A percentile compares a stretch with the other conserved stretches of the same genome.
These are phyloP conservation scores for Claviceps fusiformis DNA, from an alignment of 2,329 filamentous ascomycete species.

Conservation along the genomic window DNA sequence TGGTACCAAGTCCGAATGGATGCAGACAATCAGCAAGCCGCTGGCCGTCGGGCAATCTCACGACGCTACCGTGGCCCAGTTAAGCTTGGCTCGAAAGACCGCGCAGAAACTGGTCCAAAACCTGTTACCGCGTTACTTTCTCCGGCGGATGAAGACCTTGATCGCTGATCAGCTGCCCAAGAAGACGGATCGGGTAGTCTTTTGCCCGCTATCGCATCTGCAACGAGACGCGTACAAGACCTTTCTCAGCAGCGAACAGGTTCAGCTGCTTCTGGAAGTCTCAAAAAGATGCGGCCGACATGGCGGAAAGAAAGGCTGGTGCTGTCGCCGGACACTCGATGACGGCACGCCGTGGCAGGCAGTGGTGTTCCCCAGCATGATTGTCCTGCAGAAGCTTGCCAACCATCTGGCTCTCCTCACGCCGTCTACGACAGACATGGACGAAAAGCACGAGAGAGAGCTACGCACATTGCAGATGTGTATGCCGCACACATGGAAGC, in stretches of 20 bases:
- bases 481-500: conserved; percentile 60
- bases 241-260: conserved; percentile 55
- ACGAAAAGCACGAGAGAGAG: conserved; percentile 66
- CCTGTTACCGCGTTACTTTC: conserved; percentile 76
- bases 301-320: conserved; percentile 59
- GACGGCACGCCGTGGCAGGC: conserved; percentile 56
- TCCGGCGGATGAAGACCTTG: conserved; percentile 82
- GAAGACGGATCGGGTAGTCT: conserved; percentile 88
- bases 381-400: conserved; percentile 70
- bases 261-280: conserved; percentile 54
- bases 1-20: conserved; percentile 59
- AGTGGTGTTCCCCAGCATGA: conserved; percentile 74
- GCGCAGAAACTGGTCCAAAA: conserved; percentile 78
- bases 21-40: conserved; percentile 60
- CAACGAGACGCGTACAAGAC: conserved; percentile 75
- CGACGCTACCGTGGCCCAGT: conserved; percentile 70
- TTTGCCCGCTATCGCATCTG: conserved; percentile 74
- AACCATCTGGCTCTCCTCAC: conserved; percentile 88
- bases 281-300: conserved; percentile 52
- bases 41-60: conserved; percentile 83
- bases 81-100: conserved; percentile 67
- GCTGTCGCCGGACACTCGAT: conserved; percentile 50
- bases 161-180: conserved; percentile 88
- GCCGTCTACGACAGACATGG: conserved; percentile 47
- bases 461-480: conserved; percentile 60